phyloP scores from a whole-genome alignment of 176 grass and related monocot species.

The Ensete glaucum region DNA sequence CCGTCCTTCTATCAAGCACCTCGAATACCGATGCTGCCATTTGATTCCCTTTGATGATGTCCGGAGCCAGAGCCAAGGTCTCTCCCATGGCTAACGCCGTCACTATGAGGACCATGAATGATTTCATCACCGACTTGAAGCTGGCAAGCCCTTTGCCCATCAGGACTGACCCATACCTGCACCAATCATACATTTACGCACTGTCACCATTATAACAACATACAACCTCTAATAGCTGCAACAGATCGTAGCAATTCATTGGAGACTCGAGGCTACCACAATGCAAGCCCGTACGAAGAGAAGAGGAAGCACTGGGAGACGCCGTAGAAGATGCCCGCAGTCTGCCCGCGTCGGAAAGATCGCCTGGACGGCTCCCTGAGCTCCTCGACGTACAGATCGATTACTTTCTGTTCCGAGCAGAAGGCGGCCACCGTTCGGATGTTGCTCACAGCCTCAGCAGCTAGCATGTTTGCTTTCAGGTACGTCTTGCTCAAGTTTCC shows the following conservation, averaged over 20 bases:
- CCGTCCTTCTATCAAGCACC: constrained; percentile 75
- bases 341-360: constrained; percentile 85
- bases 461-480: constrained; percentile 89
- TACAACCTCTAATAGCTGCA: background rate
- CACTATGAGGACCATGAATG: constrained; percentile 95
- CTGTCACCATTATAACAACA: background rate
- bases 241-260: background rate
- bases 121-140: constrained; percentile 93
- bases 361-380: constrained; percentile 55
- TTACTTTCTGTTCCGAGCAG: constrained; percentile 87
- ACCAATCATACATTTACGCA: background rate
- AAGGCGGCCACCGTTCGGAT: constrained; percentile 91
- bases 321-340: constrained; percentile 79
- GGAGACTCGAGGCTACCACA: constrained; percentile 34
- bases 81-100: constrained; percentile 84
- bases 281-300: constrained; percentile 65
- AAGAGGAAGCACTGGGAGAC: constrained; percentile 96
- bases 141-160: constrained; percentile 72
- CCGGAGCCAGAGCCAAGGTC: constrained; percentile 69
- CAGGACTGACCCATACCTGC: constrained; percentile 82
- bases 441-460: constrained; percentile 94
- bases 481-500: constrained; percentile 74
- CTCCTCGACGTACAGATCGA: constrained; percentile 71
- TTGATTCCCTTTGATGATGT: constrained; percentile 95
- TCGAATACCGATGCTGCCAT: constrained; percentile 91